Percentiles rank a stretch among this genome's conserved stretches.
phyloP scores from a whole-genome alignment of 2,329 filamentous ascomycete species.

The Pseudofabraea citricarpa region DNA sequence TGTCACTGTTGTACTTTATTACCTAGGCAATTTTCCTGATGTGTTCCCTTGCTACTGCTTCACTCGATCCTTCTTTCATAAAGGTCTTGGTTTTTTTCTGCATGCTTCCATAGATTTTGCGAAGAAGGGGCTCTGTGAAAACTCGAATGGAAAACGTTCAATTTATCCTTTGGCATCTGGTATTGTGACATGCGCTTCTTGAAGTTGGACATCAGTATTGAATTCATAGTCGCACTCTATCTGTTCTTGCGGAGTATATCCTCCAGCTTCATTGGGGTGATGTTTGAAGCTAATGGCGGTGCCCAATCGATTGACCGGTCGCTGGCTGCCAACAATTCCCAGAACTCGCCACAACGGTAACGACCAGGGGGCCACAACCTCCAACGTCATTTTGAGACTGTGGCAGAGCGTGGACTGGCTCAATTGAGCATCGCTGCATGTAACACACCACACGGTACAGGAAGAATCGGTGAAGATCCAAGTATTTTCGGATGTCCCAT shows the following conservation, averaged over 20 bases:
- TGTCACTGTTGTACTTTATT: slow-evolving; percentile 32
- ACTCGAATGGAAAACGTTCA: slow-evolving; percentile 21
- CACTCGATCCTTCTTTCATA: slow-evolving; percentile 18
- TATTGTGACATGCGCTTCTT: not conserved
- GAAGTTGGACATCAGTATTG: not conserved
- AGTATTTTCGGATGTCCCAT: not conserved
- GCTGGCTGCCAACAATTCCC: slow-evolving; percentile 1
- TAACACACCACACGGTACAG: not conserved
- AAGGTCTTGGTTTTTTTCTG: slow-evolving; percentile 13
- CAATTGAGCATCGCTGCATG: not conserved
- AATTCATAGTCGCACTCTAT: not conserved
- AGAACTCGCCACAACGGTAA: not conserved
- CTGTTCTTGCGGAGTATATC: too few relatives aligned
- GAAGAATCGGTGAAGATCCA: not conserved
- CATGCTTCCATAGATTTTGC: slow-evolving; percentile 18
- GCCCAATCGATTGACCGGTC: too few relatives aligned
- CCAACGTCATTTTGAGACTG: not conserved
- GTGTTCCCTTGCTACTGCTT: slow-evolving; percentile 25
- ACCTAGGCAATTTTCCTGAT: slow-evolving; percentile 31
- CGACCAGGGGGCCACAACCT: not conserved
- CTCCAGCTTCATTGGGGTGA: too few relatives aligned
- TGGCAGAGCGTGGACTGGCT: not conserved
- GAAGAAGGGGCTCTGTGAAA: slow-evolving; percentile 13
- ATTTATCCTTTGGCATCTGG: not conserved
- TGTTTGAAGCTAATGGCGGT: too few relatives aligned